Percentiles rank a stretch among this genome's conserved stretches.
Conservation (phyloP, 2,329 filamentous ascomycete genomes). For the Mariannaea elegans region DNA sequence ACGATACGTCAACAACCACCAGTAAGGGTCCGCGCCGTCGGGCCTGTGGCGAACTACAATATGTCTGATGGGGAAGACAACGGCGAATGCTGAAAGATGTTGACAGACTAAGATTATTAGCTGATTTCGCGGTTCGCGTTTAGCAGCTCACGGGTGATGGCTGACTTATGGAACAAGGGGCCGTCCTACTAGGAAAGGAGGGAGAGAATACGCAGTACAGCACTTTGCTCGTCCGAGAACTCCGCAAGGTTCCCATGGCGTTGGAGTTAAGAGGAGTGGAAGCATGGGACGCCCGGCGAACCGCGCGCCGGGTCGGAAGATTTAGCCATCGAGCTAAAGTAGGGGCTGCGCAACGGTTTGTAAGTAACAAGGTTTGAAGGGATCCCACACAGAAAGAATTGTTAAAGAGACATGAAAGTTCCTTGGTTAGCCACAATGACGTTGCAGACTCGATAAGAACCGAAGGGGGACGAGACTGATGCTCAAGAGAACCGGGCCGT, state of each 20-base stretch:
- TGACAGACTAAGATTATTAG: no score
- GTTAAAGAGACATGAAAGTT: background rate
- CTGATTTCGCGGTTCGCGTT: conserved; percentile 18
- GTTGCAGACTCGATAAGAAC: conserved; percentile 19
- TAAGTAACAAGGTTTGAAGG: conserved; percentile 23
- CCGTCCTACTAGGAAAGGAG: conserved; percentile 3
- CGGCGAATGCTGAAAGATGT: no score
- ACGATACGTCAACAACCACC: no score
- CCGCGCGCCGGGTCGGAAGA: conserved; percentile 34
- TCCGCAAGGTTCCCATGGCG: conserved; percentile 25
- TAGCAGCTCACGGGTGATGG: conserved; percentile 15
- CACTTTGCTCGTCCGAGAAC: background rate
- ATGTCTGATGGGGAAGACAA: no score
- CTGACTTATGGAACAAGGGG: conserved; percentile 13
- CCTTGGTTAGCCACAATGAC: conserved; percentile 14
- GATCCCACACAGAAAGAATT: conserved; percentile 13
- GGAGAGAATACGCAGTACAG: conserved; percentile 4
- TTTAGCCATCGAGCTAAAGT: conserved; percentile 33
- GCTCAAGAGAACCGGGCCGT: no score
- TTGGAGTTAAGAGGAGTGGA: conserved; percentile 12
- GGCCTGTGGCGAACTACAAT: no score
- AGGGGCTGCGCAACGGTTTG: conserved; percentile 30
- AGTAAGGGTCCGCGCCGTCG: no score
- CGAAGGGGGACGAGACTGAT: no score
- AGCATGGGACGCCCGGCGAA: conserved; percentile 27